Percentiles rank a stretch among this genome's conserved stretches.
Conservation (phyloP, 768 basidiomycete species). For the Tricholoma matsutake region DNA sequence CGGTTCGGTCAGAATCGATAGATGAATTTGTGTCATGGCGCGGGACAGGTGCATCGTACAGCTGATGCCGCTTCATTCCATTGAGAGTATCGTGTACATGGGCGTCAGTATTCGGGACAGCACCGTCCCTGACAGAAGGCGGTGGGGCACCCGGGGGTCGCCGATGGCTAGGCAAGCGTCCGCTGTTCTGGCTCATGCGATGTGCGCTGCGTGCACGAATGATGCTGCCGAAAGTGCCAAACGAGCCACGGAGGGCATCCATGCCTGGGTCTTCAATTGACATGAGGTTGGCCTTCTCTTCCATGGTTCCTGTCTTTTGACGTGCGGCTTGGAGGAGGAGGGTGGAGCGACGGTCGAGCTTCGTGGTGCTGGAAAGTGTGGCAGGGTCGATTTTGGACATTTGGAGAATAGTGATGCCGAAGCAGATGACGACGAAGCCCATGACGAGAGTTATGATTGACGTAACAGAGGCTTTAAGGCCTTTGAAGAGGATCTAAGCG, state of each 20-base stretch:
- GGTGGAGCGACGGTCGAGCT: conserved; percentile 87
- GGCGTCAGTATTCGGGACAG: conserved; percentile 11
- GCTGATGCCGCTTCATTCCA: conserved; percentile 72
- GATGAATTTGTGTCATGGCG: conserved; percentile 34
- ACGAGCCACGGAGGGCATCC: conserved; percentile 86
- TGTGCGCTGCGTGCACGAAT: conserved; percentile 64
- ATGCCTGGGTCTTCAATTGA: conserved; percentile 89
- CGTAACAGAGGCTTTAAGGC: conserved; percentile 70
- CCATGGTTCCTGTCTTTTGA: conserved; percentile 59
- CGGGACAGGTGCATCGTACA: conserved; percentile 88
- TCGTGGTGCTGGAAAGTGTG: conserved; percentile 43
- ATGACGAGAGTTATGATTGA: conserved; percentile 90
- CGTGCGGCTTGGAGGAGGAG: conserved; percentile 87
- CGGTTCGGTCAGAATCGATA: conserved; percentile 14
- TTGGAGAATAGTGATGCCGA: conserved; percentile 94
- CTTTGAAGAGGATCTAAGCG: conserved; percentile 79
- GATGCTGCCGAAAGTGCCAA: conserved; percentile 89
- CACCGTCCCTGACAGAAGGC: conserved; percentile 29
- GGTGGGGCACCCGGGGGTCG: conserved; percentile 36
- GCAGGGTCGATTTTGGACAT: conserved; percentile 93
- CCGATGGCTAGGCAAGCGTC: conserved; percentile 26
- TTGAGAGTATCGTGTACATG: conserved; percentile 24
- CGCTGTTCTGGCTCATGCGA: conserved; percentile 48
- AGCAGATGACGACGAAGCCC: conserved; percentile 87
- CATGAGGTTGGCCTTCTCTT: conserved; percentile 60